phyloP scores from a whole-genome alignment of 2,329 filamentous ascomycete genomes.

The Hymenoscyphus linearis region DNA sequence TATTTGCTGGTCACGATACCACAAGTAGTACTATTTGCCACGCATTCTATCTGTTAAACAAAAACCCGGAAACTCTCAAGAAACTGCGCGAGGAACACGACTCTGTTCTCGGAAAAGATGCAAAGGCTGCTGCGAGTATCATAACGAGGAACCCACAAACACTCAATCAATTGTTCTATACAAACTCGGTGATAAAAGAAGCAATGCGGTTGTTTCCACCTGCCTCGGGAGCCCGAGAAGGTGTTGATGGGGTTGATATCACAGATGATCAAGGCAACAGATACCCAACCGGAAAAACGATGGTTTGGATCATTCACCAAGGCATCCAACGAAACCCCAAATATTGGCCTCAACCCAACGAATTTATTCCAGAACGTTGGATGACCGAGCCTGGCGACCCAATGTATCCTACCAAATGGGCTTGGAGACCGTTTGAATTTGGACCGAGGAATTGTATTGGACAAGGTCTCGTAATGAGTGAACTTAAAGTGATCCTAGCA shows the following conservation, averaged over 20 bases:
- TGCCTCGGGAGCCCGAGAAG: conserved; percentile 15
- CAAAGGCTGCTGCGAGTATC: neutral
- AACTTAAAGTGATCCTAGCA: conserved; percentile 43
- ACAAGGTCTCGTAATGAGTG: conserved; percentile 46
- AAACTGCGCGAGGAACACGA: conserved; percentile 20
- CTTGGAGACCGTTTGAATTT: conserved; percentile 52
- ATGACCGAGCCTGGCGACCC: conserved; percentile 34
- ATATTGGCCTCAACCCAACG: conserved; percentile 39
- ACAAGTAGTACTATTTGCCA: conserved; percentile 12
- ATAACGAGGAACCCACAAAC: conserved; percentile 8
- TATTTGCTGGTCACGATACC: conserved; percentile 27
- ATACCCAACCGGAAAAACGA: conserved; percentile 14
- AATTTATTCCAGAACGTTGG: conserved; percentile 46
- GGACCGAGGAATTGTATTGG: conserved; percentile 52
- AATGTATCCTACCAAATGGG: conserved; percentile 34
- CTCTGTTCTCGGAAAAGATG: conserved; percentile 15
- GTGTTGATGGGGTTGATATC: conserved; percentile 11
- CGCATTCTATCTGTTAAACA: conserved; percentile 14
- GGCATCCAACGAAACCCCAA: conserved; percentile 34
- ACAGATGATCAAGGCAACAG: conserved; percentile 10
- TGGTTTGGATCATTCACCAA: conserved; percentile 16
- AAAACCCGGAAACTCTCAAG: conserved; percentile 12
- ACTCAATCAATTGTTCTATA: conserved; percentile 18
- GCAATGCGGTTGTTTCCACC: conserved; percentile 17
- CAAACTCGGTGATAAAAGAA: conserved; percentile 22